phyloP scores from a whole-genome alignment of 257 asterid species.

The Fraxinus pennsylvanica region DNA sequence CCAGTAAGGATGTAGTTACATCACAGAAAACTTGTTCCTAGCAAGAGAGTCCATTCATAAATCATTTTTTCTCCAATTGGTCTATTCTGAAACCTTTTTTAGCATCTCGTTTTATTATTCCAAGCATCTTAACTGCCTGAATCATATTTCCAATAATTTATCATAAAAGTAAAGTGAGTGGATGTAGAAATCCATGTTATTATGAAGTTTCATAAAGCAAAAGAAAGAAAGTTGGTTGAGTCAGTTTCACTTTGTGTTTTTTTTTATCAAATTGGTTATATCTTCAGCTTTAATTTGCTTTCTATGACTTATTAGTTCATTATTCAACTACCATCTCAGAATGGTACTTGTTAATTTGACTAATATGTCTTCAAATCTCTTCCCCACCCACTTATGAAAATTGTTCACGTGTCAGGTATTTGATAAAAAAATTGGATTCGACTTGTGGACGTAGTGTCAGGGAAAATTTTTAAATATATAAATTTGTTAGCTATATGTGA shows the following conservation, averaged over 20 bases:
- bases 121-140: not conserved
- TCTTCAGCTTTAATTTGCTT: not conserved
- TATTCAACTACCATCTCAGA: not conserved
- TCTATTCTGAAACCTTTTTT: not conserved
- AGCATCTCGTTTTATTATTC: not conserved
- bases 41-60: not conserved
- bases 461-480: not conserved
- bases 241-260: not conserved
- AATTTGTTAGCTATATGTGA: not conserved
- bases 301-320: not conserved
- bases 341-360: not conserved
- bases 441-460: not conserved
- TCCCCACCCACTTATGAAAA: not conserved
- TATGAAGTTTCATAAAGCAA: conserved; percentile 2
- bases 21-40: not conserved
- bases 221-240: not conserved
- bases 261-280: not conserved
- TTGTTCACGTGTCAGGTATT: not conserved
- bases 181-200: not conserved
- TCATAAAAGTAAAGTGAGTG: not conserved
- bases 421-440: not conserved
- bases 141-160: not conserved
- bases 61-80: not conserved
- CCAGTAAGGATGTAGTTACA: too few relatives aligned
- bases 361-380: not conserved